Percentiles rank a stretch among this genome's conserved stretches.
phyloP scores from a whole-genome alignment of 768 basidiomycete species.

The Phaeotremella fagi region DNA sequence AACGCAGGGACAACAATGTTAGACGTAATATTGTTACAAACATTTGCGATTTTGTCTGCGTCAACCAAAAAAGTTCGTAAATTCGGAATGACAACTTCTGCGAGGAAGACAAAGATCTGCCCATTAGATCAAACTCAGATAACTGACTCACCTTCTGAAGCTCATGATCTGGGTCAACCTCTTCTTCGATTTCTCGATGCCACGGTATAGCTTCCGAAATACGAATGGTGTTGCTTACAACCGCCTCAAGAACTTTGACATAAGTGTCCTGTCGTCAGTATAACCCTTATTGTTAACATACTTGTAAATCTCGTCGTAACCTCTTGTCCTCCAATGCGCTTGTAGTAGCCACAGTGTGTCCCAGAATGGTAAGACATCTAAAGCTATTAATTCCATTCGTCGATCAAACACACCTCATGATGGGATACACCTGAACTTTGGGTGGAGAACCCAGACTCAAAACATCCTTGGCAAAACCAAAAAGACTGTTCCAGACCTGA shows the following conservation, averaged over 20 bases:
- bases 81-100: slow-evolving; percentile 64
- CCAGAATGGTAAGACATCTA: slow-evolving; percentile 15
- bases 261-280: slow-evolving; percentile 63
- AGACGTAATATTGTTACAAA: slow-evolving; percentile 76
- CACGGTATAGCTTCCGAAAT: slow-evolving; percentile 20
- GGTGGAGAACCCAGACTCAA: slow-evolving; percentile 54
- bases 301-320: slow-evolving; percentile 83
- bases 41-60: slow-evolving; percentile 70
- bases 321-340: slow-evolving; percentile 85
- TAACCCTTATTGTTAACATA: slow-evolving; percentile 29
- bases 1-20: slow-evolving; percentile 76
- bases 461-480: slow-evolving; percentile 74
- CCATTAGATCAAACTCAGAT: no score
- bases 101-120: slow-evolving; percentile 70
- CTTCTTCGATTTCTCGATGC: slow-evolving; percentile 14
- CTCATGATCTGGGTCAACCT: slow-evolving; percentile 3
- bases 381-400: not conserved
- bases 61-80: slow-evolving; percentile 76
- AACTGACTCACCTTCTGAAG: no score
- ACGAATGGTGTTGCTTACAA: slow-evolving; percentile 58
- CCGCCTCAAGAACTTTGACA: slow-evolving; percentile 75
- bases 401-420: slow-evolving; percentile 58
- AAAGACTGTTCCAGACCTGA: slow-evolving; percentile 81
- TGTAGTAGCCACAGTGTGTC: slow-evolving; percentile 56
- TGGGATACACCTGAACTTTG: slow-evolving; percentile 65